Conservation (phyloP, 1,139 yeast genomes). For the Geotrichum fermentans region DNA sequence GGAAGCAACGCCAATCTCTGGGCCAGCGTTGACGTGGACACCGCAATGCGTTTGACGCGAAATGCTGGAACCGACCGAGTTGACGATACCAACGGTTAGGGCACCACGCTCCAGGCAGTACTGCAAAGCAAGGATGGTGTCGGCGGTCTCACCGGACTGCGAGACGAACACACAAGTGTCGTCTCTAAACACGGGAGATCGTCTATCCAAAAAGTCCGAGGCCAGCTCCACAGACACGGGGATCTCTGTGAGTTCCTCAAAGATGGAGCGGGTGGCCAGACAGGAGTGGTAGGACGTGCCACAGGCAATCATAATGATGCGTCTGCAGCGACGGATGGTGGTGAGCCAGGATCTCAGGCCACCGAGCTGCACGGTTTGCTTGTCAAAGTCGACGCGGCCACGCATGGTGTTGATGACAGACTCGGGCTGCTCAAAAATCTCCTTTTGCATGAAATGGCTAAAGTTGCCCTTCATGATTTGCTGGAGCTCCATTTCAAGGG, state of each 20-base stretch:
- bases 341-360: conserved; percentile 83
- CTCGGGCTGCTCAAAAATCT: conserved; percentile 97
- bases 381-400: conserved; percentile 94
- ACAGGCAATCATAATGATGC: conserved; percentile 97
- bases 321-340: conserved; percentile 88
- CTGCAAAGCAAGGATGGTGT: conserved; percentile 89
- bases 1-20: conserved; percentile 99
- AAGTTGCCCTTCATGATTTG: conserved; percentile 98
- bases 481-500: conserved; percentile 93
- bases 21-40: conserved; percentile 98
- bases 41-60: conserved; percentile 98
- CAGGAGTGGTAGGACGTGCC: conserved; percentile 99
- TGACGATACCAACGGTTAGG: conserved; percentile 91
- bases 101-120: conserved; percentile 97
- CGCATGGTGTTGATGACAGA: conserved; percentile 98
- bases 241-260: conserved; percentile 93
- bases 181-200: conserved; percentile 94
- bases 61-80: conserved; percentile 91
- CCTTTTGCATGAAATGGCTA: conserved; percentile 97
- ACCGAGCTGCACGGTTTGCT: conserved; percentile 73
- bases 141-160: conserved; percentile 99
- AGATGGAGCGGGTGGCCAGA: conserved; percentile 90
- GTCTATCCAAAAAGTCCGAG: conserved; percentile 93
- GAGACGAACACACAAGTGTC: conserved; percentile 97
- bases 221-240: conserved; percentile 97